Evolutionary conservation across 371 early-diverging fungal species (phyloP).

Genomic region (Mucor irregularis): DNA sequence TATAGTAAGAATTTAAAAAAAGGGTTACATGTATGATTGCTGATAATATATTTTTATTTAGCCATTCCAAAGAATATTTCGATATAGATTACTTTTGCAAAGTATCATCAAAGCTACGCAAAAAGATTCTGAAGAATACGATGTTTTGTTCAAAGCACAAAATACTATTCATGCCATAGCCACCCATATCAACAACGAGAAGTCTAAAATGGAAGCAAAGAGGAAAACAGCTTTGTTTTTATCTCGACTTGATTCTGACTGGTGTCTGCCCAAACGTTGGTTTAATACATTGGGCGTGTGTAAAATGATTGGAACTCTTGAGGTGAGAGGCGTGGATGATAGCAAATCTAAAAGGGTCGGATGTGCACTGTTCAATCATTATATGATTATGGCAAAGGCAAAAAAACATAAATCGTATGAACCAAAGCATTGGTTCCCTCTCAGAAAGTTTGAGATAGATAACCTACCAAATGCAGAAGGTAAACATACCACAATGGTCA

Average conservation of each 20-base stretch:
- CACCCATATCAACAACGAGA: conserved; percentile 29
- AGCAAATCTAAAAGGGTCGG: conserved; percentile 38
- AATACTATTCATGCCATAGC: conserved; percentile 35
- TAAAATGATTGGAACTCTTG: conserved; percentile 41
- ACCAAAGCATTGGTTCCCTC: conserved; percentile 58
- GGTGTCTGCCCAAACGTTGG: conserved; percentile 41
- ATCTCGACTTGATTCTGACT: conserved; percentile 37
- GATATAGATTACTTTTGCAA: conserved; percentile 41
- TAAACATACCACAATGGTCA: conserved; percentile 8
- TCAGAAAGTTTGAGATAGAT: conserved; percentile 49
- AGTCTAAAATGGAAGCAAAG: conserved; percentile 34
- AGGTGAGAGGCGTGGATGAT: conserved; percentile 27
- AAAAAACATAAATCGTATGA: conserved; percentile 52
- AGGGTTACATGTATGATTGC: background rate
- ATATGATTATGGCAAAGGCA: conserved; percentile 55
- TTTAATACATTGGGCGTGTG: conserved; percentile 40
- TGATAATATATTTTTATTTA: conserved; percentile 9
- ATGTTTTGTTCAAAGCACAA: conserved; percentile 28
- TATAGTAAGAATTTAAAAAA: conserved; percentile 25
- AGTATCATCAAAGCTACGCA: conserved; percentile 37
- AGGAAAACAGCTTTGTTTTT: conserved; percentile 40
- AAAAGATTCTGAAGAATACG: conserved; percentile 30
- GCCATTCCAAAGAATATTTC: conserved; percentile 51
- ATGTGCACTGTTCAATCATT: conserved; percentile 55
- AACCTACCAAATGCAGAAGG: conserved; percentile 33